A percentile compares a stretch with the other conserved stretches of the same genome.
Conservation (phyloP, 305 asterid species). For the Fraxinus sp. region DNA sequence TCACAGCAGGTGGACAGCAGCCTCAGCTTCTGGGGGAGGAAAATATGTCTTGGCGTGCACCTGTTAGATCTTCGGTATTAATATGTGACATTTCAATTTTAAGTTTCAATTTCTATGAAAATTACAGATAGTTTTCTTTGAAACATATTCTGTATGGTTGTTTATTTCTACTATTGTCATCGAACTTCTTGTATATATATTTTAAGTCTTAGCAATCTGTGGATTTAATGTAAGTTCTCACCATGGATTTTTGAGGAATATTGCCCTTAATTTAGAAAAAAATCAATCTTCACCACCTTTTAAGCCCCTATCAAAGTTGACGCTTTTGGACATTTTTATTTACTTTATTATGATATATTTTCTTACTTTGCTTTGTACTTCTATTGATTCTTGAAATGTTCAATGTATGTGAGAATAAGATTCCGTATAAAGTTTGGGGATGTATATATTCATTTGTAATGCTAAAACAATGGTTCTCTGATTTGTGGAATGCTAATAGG, state of each 20-base stretch:
- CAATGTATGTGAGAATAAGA: neutral
- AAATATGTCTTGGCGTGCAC: slow-evolving; percentile 75
- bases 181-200: neutral
- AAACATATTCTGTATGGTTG: slow-evolving; percentile 18
- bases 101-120: slow-evolving; percentile 14
- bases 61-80: slow-evolving; percentile 64
- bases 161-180: slow-evolving; percentile 3
- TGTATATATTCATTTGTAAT: neutral
- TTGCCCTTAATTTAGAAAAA: neutral
- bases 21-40: slow-evolving; percentile 79
- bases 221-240: neutral
- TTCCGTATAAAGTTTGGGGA: neutral
- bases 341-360: neutral
- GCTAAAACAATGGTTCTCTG: slow-evolving; percentile 1
- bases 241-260: neutral
- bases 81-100: slow-evolving; percentile 10
- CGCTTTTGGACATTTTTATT: neutral
- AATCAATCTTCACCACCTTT: neutral
- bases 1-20: slow-evolving; percentile 39
- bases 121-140: slow-evolving; percentile 20
- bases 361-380: neutral
- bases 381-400: neutral
- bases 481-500: neutral
- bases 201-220: neutral
- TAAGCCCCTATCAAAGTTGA: neutral